These are phyloP conservation scores for Axilococcus clingmanii DNA, from an alignment of 139 green algal genomes.

Conservation along the genomic window DNA sequence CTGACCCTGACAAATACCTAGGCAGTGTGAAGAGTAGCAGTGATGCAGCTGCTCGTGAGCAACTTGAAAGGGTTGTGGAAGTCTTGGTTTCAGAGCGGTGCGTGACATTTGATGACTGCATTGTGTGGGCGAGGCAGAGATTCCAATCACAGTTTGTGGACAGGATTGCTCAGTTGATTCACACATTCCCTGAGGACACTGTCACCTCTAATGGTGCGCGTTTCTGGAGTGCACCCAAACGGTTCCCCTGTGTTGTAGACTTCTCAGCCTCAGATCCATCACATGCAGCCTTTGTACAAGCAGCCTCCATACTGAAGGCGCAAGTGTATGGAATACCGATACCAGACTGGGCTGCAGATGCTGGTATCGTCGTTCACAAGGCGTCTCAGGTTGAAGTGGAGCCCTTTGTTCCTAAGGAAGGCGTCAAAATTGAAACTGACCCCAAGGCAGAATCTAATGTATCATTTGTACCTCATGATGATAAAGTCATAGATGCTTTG, in stretches of 20 bases:
- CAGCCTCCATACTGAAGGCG: constrained; percentile 80
- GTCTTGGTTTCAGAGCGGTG: constrained; percentile 53
- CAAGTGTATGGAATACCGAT: constrained; percentile 71
- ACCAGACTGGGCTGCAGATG: constrained; percentile 57
- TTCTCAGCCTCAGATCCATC: constrained; percentile 66
- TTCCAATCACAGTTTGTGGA: constrained; percentile 85
- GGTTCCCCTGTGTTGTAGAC: constrained; percentile 78
- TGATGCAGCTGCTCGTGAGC: constrained; percentile 69
- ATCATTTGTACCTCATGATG: constrained; percentile 10
- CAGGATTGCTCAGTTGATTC: constrained; percentile 83
- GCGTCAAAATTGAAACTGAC: constrained; percentile 96
- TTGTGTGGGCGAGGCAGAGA: constrained; percentile 67
- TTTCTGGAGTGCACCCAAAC: constrained; percentile 97
- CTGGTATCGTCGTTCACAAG: constrained; percentile 22
- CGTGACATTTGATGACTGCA: constrained; percentile 75
- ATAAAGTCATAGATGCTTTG: constrained; percentile 41
- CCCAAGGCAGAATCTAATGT: constrained; percentile 64
- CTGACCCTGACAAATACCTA: constrained; percentile 68
- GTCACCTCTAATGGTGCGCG: constrained; percentile 75
- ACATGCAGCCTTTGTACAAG: constrained; percentile 68
- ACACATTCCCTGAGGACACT: constrained; percentile 94
- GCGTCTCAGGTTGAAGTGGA: constrained; percentile 55
- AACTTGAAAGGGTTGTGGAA: constrained; percentile 80
- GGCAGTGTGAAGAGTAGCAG: constrained; percentile 21
- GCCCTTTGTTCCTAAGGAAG: constrained; percentile 71